Base-by-base conservation (phyloP, 2,329 filamentous ascomycete genomes). In the Stachybotrys chartarum region DNA sequence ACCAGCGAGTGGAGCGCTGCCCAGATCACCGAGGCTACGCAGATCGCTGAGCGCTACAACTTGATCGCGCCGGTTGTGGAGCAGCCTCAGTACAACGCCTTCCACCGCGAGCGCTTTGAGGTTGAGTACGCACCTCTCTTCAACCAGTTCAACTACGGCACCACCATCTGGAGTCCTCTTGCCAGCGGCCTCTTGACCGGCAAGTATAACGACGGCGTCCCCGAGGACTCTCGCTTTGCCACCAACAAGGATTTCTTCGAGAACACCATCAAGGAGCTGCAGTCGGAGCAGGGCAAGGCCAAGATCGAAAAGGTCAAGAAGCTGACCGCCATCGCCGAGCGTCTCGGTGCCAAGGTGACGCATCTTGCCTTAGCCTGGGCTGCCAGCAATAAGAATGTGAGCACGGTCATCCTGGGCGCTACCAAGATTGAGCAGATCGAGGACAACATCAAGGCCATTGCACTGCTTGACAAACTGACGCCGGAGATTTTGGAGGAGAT, bases 1-100 rank as follows among this genome's bases (percentile, higher is more conserved):
- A 88, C 85, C 0, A 85, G 82, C 1, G 84, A 88, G 70, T 88
- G 85, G 85, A 78, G 75, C 59, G 84, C 85, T 47, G 77, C 81
- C 57, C 84, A 88, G 72, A 87, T 88, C 61, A 78, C 78, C 8
- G 76, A 83, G 58, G 85, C 85, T 0, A 65, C 55, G 68, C 58
- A 63, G 30, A 82, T 73, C 56, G 83, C 85, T 18, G 79, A 84
- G 60, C 75, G 76, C 60, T 75, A 86, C 12, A 77, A 78, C n/a
- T 74, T 88, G 35, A 79, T 88, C 54, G 82, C 78, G 0, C 85
- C 85, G 1, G 65, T 86, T 2, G 81, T 85, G 61, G 85, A 88
- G 68, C 85, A 88, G 70, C 84, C 85, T 0, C 75, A 81, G 60
- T 88, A 88, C 72, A 87, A 86, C 70, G 76, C 86, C 60, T 72